Evolutionary conservation across 305 asterid species (phyloP).

Genomic region (Solanum hybrid): DNA sequence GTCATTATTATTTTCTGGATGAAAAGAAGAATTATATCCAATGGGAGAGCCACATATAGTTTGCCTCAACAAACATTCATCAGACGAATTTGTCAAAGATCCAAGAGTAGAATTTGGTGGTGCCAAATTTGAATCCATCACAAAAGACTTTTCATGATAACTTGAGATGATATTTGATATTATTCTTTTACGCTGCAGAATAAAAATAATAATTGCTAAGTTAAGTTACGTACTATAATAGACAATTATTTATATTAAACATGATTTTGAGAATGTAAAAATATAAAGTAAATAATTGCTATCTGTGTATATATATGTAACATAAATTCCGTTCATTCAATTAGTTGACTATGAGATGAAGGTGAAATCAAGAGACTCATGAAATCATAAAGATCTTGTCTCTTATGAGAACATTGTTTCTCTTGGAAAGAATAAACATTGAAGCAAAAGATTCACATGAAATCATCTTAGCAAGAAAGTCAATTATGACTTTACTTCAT

Average conservation of each 20-base stretch:
- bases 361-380: background rate
- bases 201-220: background rate
- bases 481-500: background rate
- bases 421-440: background rate
- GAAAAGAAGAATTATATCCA: background rate
- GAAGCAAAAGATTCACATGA: background rate
- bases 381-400: background rate
- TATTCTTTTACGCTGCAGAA: slow-evolving; percentile 32
- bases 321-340: background rate
- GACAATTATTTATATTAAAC: background rate
- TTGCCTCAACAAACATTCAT: background rate
- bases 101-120: background rate
- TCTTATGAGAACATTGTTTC: background rate
- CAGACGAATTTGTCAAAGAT: background rate
- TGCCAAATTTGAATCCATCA: background rate
- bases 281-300: background rate
- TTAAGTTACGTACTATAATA: background rate
- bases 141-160: slow-evolving; percentile 19
- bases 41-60: background rate
- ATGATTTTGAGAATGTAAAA: background rate
- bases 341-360: background rate
- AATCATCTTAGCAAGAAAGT: background rate
- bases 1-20: background rate
- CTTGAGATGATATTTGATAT: slow-evolving; percentile 23
- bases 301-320: background rate